Conservation (phyloP, 495 filamentous ascomycete species). For the Neurospora sublineolata region DNA sequence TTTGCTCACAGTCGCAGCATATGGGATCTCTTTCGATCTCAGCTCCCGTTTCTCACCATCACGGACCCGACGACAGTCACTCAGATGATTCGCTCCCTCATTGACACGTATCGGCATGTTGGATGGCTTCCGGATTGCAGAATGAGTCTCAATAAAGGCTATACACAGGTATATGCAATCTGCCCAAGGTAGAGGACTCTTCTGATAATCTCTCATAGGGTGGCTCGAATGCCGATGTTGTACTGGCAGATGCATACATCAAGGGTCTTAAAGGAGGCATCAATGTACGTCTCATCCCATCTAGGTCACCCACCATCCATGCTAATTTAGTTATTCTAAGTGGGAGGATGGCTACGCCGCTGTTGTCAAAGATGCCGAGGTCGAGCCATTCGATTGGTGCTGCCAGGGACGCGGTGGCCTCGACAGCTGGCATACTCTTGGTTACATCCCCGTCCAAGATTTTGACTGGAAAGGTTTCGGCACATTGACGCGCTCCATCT, state of each 20-base stretch:
- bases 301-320: background rate
- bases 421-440: constrained; percentile 53
- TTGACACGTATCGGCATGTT: constrained; percentile 61
- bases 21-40: constrained; percentile 66
- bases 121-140: constrained; percentile 61
- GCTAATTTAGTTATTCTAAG: constrained; percentile 12
- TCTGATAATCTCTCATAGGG: constrained; percentile 27
- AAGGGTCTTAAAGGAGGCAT: constrained; percentile 53
- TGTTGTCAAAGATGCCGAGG: constrained; percentile 63
- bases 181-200: background rate
- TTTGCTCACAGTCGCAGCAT: constrained; percentile 17
- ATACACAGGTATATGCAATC: constrained; percentile 40
- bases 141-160: constrained; percentile 54
- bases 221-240: constrained; percentile 68
- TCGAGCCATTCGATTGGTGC: constrained; percentile 61
- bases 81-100: constrained; percentile 54
- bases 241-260: constrained; percentile 58
- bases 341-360: constrained; percentile 65
- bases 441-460: constrained; percentile 60
- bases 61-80: constrained; percentile 53
- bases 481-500: constrained; percentile 58
- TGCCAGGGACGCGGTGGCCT: constrained; percentile 59
- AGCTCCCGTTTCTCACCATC: constrained; percentile 59
- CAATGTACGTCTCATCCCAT: constrained; percentile 32
- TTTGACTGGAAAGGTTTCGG: constrained; percentile 57